A percentile compares a stretch with the other conserved stretches of the same genome.
phyloP scores from a whole-genome alignment of 768 basidiomycete genomes.

The Imleria badia region DNA sequence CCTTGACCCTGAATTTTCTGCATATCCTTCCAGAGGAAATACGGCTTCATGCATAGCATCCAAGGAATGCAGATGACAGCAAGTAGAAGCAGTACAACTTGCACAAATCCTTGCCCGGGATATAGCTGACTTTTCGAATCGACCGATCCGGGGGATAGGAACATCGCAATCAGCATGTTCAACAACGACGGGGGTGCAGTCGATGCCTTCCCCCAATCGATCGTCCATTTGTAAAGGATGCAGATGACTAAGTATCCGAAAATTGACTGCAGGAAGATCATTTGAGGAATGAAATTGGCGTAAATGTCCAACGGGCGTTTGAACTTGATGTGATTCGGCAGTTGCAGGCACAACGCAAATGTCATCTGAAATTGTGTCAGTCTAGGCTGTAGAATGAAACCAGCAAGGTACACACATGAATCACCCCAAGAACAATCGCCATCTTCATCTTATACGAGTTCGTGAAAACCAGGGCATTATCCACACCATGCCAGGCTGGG shows the following conservation, averaged over 20 bases:
- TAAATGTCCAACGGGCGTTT: slow-evolving; percentile 84
- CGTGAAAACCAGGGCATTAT: slow-evolving; percentile 88
- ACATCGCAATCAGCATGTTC: slow-evolving; percentile 97
- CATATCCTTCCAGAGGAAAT: slow-evolving; percentile 88
- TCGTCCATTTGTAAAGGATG: slow-evolving; percentile 96
- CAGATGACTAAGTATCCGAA: slow-evolving; percentile 95
- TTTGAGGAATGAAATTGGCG: slow-evolving; percentile 95
- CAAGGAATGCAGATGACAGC: slow-evolving; percentile 92
- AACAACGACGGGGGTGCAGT: slow-evolving; percentile 84
- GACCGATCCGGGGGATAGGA: slow-evolving; percentile 84
- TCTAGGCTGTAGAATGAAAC: slow-evolving; percentile 1
- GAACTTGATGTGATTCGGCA: slow-evolving; percentile 95
- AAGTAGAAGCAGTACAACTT: slow-evolving; percentile 71
- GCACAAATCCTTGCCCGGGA: slow-evolving; percentile 82
- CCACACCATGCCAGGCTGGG: slow-evolving; percentile 91
- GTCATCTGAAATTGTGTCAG: slow-evolving; percentile 73
- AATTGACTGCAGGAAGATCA: slow-evolving; percentile 96
- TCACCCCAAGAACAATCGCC: slow-evolving; percentile 94
- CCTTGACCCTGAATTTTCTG: slow-evolving; percentile 80
- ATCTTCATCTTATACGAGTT: slow-evolving; percentile 99
- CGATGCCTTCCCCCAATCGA: slow-evolving; percentile 79
- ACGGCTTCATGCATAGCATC: slow-evolving; percentile 92
- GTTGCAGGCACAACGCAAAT: slow-evolving; percentile 93
- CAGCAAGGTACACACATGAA: slow-evolving; percentile 64
- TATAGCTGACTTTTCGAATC: slow-evolving; percentile 72